Evolutionary conservation across 345 rosid species (phyloP), one percentile per base, ranked within the genome.

Genomic region (Citrus trifoliata): DNA sequence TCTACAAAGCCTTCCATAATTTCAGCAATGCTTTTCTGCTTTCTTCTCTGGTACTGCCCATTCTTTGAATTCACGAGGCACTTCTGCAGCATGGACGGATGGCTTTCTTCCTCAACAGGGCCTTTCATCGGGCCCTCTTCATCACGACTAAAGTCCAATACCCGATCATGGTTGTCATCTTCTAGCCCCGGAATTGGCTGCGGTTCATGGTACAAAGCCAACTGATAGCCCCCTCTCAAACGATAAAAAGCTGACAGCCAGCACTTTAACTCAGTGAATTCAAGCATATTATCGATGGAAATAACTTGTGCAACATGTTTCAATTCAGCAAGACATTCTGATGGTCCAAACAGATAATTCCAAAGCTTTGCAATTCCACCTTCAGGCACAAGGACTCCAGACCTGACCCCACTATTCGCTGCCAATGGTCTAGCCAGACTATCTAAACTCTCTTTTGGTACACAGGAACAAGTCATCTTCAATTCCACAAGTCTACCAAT

Each of bases 21-120:
- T 65, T 92, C 94, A 80, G 97, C 91, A 81, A 95, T 90, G 82
- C 99, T 95, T 84, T 95, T 95, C 87, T 88, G 89, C 80, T 94
- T 93, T 82, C 89, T 85, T 67, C 83, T 85, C 73, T 86, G 89
- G 64, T 71, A 42, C 70, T 75, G 82, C 80, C 87, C 81, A 81
- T 79, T 86, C 56, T 82, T 87, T 16, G 88, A 80, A 78, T 66
- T 85, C 40, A 81, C 82, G 3, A 79, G 81, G 79, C 92, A 84
- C 42, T 70, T 76, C 75, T 73, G 86, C 74, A 86, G 74, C 61
- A 67, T 71, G 76, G 79, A 74, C 53, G 70, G 80, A 65, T 59
- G 10, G 61, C 75, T 53, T 75, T 87, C 88, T 80, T 87, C 89
- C 76, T 86, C 87, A 70, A 66, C 72, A 1, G 87, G 90, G 30